Base-by-base conservation (phyloP, 495 filamentous ascomycete genomes). In the Lepidopterella palustris region DNA sequence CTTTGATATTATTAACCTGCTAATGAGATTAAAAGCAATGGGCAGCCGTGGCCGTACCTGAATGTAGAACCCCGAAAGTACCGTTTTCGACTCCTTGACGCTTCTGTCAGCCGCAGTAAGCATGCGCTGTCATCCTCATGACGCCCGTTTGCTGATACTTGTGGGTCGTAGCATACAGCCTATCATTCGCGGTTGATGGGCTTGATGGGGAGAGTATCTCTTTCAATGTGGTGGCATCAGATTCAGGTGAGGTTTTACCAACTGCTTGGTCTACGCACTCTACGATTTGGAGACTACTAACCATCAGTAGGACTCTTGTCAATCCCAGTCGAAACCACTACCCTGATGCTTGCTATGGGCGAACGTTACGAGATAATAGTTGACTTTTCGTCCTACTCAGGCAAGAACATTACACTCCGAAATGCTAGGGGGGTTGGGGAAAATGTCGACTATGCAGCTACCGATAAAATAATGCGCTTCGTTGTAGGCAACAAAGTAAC, bases 41-140 rank as follows among this genome's bases (percentile, higher is more conserved):
- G 56, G 3, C 59, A 62, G 39, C 64, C 64, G 15, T 67, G 64
- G 64, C 64, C 64, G 0, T 79, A 71, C 64, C 63, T 81, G 5
- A 69, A 70, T 15, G 81, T 84, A 11, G 72, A 83, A 60, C 80
- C 80, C 0, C 73, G 81, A 55, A 82, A 82, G 56, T 83, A 83
- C 67, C 79, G 80, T 5, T 73, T 84, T 53, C 71, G 81, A 15
- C 62, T 84, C 21, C 67, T 82, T 15, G 72, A 83, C 64, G 76
- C 75, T 0, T 63, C 80, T 26, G 61, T 66, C 47, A 63, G 64
- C 31, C 50, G 64, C 18, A 59, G 63, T 66, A 62, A 50, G 58
- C 13, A 21, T 11, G 10, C 8, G 20, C 20, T 27, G n/a, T n/a
- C n/a, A 18, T 15, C 20, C 9, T 40, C 15, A 15, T n/a, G n/a